Base-by-base conservation (phyloP, 1,284 basidiomycete species). In the Amylostereum chailletii region DNA sequence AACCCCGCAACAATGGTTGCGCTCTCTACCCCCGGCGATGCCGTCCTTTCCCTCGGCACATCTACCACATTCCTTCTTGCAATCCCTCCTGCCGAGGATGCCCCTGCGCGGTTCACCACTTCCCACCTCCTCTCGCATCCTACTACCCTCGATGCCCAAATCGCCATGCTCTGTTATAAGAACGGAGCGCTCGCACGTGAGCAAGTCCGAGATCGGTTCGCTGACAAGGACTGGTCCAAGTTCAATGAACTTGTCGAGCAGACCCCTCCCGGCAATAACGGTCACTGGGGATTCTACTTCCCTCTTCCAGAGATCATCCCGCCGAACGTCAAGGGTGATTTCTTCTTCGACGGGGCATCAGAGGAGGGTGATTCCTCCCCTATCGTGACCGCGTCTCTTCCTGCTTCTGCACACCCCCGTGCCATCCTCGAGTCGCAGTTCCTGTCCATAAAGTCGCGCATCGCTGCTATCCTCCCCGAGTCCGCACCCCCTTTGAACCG, bases 1-100 rank as follows among this genome's bases (percentile, higher is more conserved):
- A 96, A 96, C 63, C 87, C 92, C 2, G 90, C 90, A 1, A 93
- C 90, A 2, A 82, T 94, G 53, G 76, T 92, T 43, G 81, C 86
- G 2, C 75, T 93, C 45, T 83, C 82, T 3, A 73, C 74, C n/a
- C 83, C 86, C n/a, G 79, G 87, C 53, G 90, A 95, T 62, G 92
- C 90, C 5, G 74, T 95, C 38, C 76, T 95, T 33, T 93, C 90
- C 7, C 76, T 95, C n/a, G 92, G 92, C 33, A 96, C 92, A 5
- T 93, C 90, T 0, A 93, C 92, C 9, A 94, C 92, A 0, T 81
- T 93, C 55, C 75, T 94, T 26, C 76, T 94, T 45, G 87, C 88
- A 2, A 85, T 82, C 34, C 79, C 81, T 6, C 78, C 79, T 4
- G 67, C 78, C 4, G 68, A 72, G 48, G 69, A 67, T 3, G 74